phyloP scores from a whole-genome alignment of 345 rosid species.

The Alliaria petiolata region DNA sequence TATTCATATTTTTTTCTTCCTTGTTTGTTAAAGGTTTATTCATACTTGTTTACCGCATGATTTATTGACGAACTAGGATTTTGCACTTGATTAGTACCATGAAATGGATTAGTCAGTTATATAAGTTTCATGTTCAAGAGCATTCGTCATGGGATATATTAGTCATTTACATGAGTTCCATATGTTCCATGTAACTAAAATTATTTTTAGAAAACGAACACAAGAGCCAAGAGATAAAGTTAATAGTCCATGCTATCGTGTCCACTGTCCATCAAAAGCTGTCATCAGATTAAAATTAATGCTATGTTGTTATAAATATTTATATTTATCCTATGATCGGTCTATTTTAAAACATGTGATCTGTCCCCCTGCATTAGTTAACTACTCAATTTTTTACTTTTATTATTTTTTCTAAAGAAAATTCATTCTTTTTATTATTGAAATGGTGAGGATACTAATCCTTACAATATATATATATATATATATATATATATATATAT shows the following conservation, averaged over 20 bases:
- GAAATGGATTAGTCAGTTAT: too few species aligned
- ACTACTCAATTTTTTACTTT: not conserved
- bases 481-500: too few species aligned
- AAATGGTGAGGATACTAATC: not conserved
- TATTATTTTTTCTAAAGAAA: not conserved
- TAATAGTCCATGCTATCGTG: not conserved
- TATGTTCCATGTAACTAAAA: not conserved
- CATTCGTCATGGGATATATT: not conserved
- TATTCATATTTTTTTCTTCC: too few species aligned
- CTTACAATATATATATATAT: too few species aligned
- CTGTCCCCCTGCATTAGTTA: not conserved
- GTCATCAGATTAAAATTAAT: not conserved
- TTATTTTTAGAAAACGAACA: not conserved
- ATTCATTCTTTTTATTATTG: too few species aligned
- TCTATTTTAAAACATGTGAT: not conserved
- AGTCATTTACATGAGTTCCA: not conserved
- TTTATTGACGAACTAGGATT: too few species aligned
- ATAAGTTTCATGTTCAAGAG: too few species aligned
- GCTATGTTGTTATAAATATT: not conserved
- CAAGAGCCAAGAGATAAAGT: not conserved
- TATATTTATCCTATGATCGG: not conserved
- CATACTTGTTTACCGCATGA: too few species aligned
- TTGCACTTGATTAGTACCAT: too few species aligned
- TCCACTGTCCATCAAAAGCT: not conserved
- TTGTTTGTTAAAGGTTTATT: too few species aligned